Evolutionary conservation across 768 basidiomycete genomes (phyloP).

Genomic region (Boletus pseudopeckii): DNA sequence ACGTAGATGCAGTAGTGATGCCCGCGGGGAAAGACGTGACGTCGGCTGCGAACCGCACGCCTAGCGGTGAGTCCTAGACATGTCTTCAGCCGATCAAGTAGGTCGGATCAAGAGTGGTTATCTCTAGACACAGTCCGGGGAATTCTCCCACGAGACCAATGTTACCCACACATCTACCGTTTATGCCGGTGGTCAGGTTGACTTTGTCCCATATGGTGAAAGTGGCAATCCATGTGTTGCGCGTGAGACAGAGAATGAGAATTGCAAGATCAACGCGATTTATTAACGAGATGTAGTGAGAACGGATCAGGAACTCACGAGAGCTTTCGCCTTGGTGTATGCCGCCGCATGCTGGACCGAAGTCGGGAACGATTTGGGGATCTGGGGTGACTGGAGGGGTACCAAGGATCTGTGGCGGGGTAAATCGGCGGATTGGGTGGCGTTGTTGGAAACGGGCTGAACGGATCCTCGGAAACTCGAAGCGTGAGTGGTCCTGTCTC

Average conservation of each 20-base stretch:
- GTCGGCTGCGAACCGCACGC: neutral
- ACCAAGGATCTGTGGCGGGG: conserved; percentile 47
- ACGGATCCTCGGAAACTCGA: conserved; percentile 38
- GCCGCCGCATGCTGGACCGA: conserved; percentile 46
- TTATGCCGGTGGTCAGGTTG: neutral
- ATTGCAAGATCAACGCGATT: neutral
- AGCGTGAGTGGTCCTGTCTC: conserved; percentile 28
- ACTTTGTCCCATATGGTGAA: conserved; percentile 48
- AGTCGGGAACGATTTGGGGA: conserved; percentile 36
- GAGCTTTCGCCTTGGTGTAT: conserved; percentile 49
- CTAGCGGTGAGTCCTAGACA: neutral
- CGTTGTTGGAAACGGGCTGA: conserved; percentile 54
- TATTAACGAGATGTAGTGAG: too few species aligned
- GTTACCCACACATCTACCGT: neutral
- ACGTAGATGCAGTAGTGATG: neutral
- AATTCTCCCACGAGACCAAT: neutral
- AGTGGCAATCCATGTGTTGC: conserved; percentile 33
- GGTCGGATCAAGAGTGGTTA: neutral
- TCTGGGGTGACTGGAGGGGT: conserved; percentile 46
- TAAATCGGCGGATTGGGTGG: conserved; percentile 47
- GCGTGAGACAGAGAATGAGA: neutral
- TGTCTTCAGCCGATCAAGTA: neutral
- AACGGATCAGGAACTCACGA: conserved; percentile 32
- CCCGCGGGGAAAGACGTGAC: neutral
- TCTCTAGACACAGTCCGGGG: neutral